Percentiles rank a stretch among this genome's conserved stretches.
Evolutionary conservation across 2,329 filamentous ascomycete genomes (phyloP).

Genomic region (Incumbomyces lentus): DNA sequence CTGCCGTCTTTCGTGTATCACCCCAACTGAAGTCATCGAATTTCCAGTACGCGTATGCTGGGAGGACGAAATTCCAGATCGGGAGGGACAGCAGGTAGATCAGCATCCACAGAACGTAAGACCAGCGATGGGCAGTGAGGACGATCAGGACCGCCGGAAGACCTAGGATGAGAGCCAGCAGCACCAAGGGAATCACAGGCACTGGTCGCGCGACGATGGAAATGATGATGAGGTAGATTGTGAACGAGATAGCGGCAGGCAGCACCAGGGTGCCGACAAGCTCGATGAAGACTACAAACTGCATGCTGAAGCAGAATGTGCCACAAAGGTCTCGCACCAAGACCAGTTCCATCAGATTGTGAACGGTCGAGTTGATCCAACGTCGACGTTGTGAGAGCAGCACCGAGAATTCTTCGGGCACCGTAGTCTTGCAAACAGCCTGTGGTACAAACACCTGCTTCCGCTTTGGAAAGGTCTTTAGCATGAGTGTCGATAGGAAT

Average conservation of each 20-base stretch:
- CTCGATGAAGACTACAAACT: slow-evolving; percentile 95
- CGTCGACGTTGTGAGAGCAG: slow-evolving; percentile 86
- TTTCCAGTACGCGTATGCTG: slow-evolving; percentile 95
- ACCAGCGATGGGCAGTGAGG: slow-evolving; percentile 82
- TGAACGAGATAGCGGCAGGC: slow-evolving; percentile 92
- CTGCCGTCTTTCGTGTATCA: slow-evolving; percentile 89
- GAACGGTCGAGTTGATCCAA: slow-evolving; percentile 99
- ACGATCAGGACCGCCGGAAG: slow-evolving; percentile 86
- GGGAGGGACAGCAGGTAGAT: slow-evolving; percentile 90
- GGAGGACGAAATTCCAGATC: slow-evolving; percentile 94
- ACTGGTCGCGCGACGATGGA: slow-evolving; percentile 68
- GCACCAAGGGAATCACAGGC: slow-evolving; percentile 80
- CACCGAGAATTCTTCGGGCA: slow-evolving; percentile 85
- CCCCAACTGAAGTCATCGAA: slow-evolving; percentile 99
- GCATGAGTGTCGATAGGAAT: slow-evolving; percentile 92
- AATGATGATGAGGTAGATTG: slow-evolving; percentile 84
- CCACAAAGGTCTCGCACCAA: slow-evolving; percentile 92
- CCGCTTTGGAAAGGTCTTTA: slow-evolving; percentile 96
- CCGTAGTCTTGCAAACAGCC: slow-evolving; percentile 96
- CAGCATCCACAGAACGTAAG: slow-evolving; percentile 92
- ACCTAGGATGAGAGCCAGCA: slow-evolving; percentile 84
- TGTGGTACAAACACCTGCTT: slow-evolving; percentile 98
- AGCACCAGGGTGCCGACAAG: slow-evolving; percentile 88
- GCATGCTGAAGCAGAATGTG: slow-evolving; percentile 99
- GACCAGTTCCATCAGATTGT: slow-evolving; percentile 96